Evolutionary conservation across 2,329 filamentous ascomycete genomes (phyloP), one percentile per base, ranked within the genome.

Genomic region (Venturia oleaginea): DNA sequence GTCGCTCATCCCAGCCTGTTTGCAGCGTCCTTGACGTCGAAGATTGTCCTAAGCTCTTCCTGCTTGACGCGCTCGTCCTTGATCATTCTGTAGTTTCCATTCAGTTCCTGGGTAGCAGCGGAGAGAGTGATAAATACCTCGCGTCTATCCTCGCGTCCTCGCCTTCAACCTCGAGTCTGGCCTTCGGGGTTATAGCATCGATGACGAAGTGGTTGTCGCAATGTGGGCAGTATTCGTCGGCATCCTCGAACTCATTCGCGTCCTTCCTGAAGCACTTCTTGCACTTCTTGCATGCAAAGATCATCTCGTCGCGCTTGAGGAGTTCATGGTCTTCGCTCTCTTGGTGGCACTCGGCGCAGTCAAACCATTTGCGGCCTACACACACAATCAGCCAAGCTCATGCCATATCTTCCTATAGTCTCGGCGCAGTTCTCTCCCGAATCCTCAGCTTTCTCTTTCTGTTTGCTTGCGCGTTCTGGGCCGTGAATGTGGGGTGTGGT

Each of bases 121-220:
- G 32, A 24, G 15, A 22, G 32, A 15, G 30, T 37, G 34, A 22
- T 59, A 42, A 40, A 57, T 74, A 81, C 79, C 89, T 85, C 71
- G 84, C 85, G 76, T 99, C 91, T 70, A 92, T 83, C 66, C 94
- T 83, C 3, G 87, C 87, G 77, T 99, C 95, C 67, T 95, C 93
- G 67, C 93, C 90, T 79, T 99, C 94, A 62, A 99, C 84, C 69
- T 92, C 86, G 62, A 99, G 78, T 42, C 89, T 84, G 11, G 92
- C 84, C 77, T 95, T 90, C 27, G 94, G 91, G 4, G 88, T 90
- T 70, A 89, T 77, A 62, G 94, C 95, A 4, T 97, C 92, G 68
- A 99, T 82, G 46, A 99, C 89, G 73, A 92, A 99, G 78, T 99
- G 95, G 79, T 99, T 99, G 75, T 99, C 94, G 81, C 94, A 99